A percentile compares a stretch with the other conserved stretches of the same genome.
These are phyloP conservation scores for Manihot esculenta DNA, from an alignment of 441 rosid genomes.

Conservation along the genomic window DNA sequence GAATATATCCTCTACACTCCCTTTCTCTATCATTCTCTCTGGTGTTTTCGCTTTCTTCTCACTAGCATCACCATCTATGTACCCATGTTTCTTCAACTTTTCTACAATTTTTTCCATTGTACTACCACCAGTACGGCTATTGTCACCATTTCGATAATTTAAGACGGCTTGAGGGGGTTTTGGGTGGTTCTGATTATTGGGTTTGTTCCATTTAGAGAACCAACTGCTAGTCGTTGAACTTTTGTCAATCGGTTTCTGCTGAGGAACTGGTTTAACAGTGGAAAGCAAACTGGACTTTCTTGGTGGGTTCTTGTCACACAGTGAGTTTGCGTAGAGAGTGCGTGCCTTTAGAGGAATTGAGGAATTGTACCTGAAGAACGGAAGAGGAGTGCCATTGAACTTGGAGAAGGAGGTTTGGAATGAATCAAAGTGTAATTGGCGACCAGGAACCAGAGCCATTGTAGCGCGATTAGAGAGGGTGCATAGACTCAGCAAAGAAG, in stretches of 20 bases:
- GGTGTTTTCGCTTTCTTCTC: conserved; percentile 29
- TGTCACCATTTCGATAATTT: conserved; percentile 25
- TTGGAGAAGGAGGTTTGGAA: conserved; percentile 49
- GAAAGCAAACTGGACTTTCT: conserved; percentile 27
- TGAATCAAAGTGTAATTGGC: conserved; percentile 54
- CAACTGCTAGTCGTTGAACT: conserved; percentile 30
- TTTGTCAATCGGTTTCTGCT: conserved; percentile 3
- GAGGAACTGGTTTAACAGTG: conserved; percentile 25
- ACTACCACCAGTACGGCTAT: conserved; percentile 32
- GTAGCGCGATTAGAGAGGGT: neutral
- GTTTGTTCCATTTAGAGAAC: conserved; percentile 29
- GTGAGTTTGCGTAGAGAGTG: conserved; percentile 18
- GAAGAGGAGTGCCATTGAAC: conserved; percentile 43
- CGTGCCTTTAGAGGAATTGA: conserved; percentile 29
- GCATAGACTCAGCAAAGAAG: conserved; percentile 5
- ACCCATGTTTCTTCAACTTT: conserved; percentile 71
- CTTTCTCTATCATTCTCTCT: conserved; percentile 62
- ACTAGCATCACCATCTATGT: conserved; percentile 43
- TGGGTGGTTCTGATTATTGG: conserved; percentile 19
- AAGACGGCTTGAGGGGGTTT: conserved; percentile 25
- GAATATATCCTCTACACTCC: conserved; percentile 76
- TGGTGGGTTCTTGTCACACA: conserved; percentile 24
- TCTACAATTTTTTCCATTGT: conserved; percentile 87
- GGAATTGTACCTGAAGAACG: conserved; percentile 45
- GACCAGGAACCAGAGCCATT: conserved; percentile 57